Percentiles rank a stretch among this genome's conserved stretches.
Evolutionary conservation across 371 early-diverging fungal genomes (phyloP).

Genomic region (Mortierella sp.): DNA sequence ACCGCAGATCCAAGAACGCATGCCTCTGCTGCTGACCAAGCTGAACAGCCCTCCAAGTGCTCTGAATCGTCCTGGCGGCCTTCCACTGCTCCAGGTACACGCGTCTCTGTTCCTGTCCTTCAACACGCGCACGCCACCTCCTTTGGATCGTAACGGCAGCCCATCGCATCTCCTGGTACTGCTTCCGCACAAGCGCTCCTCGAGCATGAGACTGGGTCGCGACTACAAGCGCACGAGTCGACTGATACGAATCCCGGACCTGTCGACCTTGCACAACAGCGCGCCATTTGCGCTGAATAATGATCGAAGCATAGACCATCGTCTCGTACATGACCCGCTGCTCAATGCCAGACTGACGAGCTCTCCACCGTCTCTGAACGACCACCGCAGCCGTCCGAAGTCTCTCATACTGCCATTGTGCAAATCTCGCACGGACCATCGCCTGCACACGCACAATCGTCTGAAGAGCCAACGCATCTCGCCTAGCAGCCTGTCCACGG

Average conservation of each 20-base stretch:
- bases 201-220: constrained; percentile 38
- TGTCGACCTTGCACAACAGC: constrained; percentile 28
- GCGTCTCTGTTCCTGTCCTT: constrained; percentile 21
- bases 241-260: constrained; percentile 22
- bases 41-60: constrained; percentile 28
- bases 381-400: constrained; percentile 32
- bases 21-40: constrained; percentile 19
- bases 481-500: constrained; percentile 40
- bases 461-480: constrained; percentile 11
- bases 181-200: constrained; percentile 25
- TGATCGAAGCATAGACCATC: constrained; percentile 19
- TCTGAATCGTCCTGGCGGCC: constrained; percentile 38
- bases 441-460: constrained; percentile 40
- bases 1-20: constrained; percentile 24
- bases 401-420: constrained; percentile 30
- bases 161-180: constrained; percentile 25
- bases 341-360: constrained; percentile 19
- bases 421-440: constrained; percentile 32
- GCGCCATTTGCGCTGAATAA: constrained; percentile 45
- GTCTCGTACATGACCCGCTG: constrained; percentile 27
- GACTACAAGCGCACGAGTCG: constrained; percentile 11
- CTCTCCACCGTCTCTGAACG: constrained; percentile 47
- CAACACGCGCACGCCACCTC: constrained; percentile 26
- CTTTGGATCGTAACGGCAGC: constrained; percentile 28
- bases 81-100: constrained; percentile 27